Conservation (phyloP, 805 yeast species). For the Ogataea nakhonphanomensis region DNA sequence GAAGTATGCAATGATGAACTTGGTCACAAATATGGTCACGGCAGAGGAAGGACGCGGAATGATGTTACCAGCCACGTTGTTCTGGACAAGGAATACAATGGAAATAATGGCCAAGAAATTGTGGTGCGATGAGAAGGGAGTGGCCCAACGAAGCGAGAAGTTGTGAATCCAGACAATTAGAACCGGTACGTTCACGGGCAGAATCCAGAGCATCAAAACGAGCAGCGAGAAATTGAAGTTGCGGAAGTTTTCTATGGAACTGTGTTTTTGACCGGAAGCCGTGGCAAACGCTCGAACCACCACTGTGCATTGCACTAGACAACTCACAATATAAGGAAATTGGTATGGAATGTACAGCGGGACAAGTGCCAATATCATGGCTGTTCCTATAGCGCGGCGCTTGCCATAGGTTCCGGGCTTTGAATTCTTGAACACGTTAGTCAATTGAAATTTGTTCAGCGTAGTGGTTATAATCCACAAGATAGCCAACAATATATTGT, state of each 20-base stretch:
- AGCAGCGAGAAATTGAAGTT: slow-evolving; percentile 64
- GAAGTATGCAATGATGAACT: slow-evolving; percentile 45
- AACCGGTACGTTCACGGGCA: slow-evolving; percentile 77
- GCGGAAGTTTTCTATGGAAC: slow-evolving; percentile 33
- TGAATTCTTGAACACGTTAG: slow-evolving; percentile 2
- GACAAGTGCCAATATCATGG: slow-evolving; percentile 42
- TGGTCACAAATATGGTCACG: slow-evolving; percentile 33
- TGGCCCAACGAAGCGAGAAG: slow-evolving; percentile 70
- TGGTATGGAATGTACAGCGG: slow-evolving; percentile 75
- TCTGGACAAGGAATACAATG: slow-evolving; percentile 55
- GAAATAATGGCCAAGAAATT: slow-evolving; percentile 77
- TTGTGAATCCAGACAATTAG: slow-evolving; percentile 80
- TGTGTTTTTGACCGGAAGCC: background rate
- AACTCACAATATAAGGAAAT: slow-evolving; percentile 62
- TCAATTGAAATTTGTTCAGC: slow-evolving; percentile 12
- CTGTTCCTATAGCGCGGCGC: slow-evolving; percentile 33
- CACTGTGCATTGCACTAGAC: slow-evolving; percentile 55
- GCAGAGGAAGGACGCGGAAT: slow-evolving; percentile 37
- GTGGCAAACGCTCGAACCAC: slow-evolving; percentile 37
- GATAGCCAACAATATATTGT: slow-evolving; percentile 28
- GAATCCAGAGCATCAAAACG: slow-evolving; percentile 68
- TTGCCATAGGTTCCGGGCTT: slow-evolving; percentile 14
- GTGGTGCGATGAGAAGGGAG: slow-evolving; percentile 85
- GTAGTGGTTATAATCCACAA: slow-evolving; percentile 26
- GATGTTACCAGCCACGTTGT: slow-evolving; percentile 46